These are phyloP conservation scores for Cercophora newfieldiana DNA, from an alignment of 495 filamentous ascomycete genomes.

Conservation along the genomic window DNA sequence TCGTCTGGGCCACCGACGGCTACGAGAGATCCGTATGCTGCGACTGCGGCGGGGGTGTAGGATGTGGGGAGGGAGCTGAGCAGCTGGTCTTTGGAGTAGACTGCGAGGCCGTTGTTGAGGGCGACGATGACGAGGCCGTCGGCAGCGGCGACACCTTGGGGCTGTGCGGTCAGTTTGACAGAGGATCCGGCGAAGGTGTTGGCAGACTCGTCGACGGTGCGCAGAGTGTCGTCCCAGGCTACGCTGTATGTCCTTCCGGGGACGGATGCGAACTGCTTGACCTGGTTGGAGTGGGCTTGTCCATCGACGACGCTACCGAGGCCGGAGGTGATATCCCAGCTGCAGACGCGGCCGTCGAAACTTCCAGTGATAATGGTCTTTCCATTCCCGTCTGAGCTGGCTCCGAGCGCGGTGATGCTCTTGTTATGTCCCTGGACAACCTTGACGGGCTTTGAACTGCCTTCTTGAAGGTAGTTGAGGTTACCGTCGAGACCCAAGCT, in stretches of 20 bases:
- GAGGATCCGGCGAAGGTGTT: conserved; percentile 51
- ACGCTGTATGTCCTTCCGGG: conserved; percentile 72
- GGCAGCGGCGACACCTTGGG: conserved; percentile 49
- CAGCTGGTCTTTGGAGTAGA: conserved; percentile 61
- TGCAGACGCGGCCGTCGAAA: conserved; percentile 82
- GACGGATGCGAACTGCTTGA: conserved; percentile 69
- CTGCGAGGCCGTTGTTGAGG: conserved; percentile 61
- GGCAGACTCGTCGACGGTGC: conserved; percentile 64
- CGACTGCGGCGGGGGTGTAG: conserved; percentile 67
- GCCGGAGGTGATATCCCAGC: conserved; percentile 75
- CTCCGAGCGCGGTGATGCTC: conserved; percentile 74
- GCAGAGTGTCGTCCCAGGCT: conserved; percentile 93
- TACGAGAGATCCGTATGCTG: conserved; percentile 63
- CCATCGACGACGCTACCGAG: conserved; percentile 69
- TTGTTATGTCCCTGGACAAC: conserved; percentile 92
- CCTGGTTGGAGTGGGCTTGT: conserved; percentile 75
- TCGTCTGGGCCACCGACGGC: conserved; percentile 71
- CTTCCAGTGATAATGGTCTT: conserved; percentile 82
- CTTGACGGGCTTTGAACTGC: conserved; percentile 63
- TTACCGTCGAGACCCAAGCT: conserved; percentile 85
- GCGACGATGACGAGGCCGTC: conserved; percentile 61
- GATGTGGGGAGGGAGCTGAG: conserved; percentile 46
- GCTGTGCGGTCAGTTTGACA: conserved; percentile 51
- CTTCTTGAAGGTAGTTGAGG: conserved; percentile 81
- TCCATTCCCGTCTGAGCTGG: conserved; percentile 46